Evolutionary conservation across 192 early-diverging fungal genomes (phyloP).

Genomic region (Coemansia biformis): DNA sequence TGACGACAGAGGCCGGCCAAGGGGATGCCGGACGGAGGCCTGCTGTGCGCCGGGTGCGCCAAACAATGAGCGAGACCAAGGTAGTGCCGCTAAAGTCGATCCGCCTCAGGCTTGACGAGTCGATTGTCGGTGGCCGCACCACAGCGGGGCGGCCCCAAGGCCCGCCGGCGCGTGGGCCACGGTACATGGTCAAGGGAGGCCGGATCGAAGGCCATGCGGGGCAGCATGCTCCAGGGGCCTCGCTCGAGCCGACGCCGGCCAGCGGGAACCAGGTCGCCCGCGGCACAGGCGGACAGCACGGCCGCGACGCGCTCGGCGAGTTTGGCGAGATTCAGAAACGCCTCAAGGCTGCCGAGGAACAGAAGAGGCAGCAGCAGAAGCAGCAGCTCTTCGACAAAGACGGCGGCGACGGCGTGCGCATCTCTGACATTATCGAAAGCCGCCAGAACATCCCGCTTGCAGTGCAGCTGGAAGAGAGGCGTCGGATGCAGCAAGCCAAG

Average conservation of each 20-base stretch:
- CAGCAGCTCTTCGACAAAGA: conserved; percentile 30
- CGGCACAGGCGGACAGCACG: not conserved
- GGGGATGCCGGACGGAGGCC: conserved; percentile 22
- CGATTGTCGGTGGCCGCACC: conserved; percentile 17
- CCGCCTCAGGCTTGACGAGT: conserved; percentile 33
- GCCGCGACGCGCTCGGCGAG: conserved; percentile 11
- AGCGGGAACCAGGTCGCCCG: not conserved
- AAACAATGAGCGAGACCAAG: conserved; percentile 40
- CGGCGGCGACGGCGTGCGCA: conserved; percentile 34
- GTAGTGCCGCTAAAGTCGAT: conserved; percentile 41
- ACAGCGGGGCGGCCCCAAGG: not conserved
- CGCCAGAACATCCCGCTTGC: conserved; percentile 38
- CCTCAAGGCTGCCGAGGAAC: conserved; percentile 27
- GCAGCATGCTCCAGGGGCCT: not conserved
- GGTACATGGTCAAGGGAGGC: conserved; percentile 16
- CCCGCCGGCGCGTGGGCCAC: conserved; percentile 1
- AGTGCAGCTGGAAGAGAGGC: conserved; percentile 34
- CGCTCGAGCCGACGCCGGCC: not conserved
- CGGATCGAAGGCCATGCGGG: conserved; percentile 1
- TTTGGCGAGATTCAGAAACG: conserved; percentile 32
- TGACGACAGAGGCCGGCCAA: conserved; percentile 23
- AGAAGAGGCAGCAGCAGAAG: conserved; percentile 25
- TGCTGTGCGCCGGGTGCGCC: conserved; percentile 35
- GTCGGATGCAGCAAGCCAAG: conserved; percentile 41
- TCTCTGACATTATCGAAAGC: conserved; percentile 40